phyloP scores from a whole-genome alignment of 176 grass and related monocot genomes.

The Microstegium vimineum region DNA sequence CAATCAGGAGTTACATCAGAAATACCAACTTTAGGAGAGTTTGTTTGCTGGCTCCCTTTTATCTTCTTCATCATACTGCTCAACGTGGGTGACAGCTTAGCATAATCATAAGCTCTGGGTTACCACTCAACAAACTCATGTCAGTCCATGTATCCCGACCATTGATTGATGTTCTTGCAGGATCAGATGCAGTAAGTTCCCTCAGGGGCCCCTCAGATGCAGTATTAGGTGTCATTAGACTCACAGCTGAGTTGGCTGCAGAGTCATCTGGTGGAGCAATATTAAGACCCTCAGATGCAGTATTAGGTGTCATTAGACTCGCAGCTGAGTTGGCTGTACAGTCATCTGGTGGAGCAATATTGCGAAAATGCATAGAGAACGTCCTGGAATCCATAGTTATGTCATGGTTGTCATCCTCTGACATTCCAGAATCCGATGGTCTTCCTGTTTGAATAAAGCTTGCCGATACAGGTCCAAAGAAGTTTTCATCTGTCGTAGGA shows the following conservation, averaged over 20 bases:
- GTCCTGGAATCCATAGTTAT: conserved; percentile 85
- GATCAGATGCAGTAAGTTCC: conserved; percentile 39
- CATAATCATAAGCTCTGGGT: conserved; percentile 41
- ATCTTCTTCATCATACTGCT: conserved; percentile 50
- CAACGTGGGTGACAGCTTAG: conserved; percentile 49
- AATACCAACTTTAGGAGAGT: conserved; percentile 17
- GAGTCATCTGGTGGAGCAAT: conserved; percentile 52
- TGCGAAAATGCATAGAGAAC: conserved; percentile 78
- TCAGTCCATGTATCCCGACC: conserved; percentile 33
- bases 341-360: conserved; percentile 52
- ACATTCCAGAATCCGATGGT: conserved; percentile 75
- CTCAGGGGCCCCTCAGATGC: conserved; percentile 9
- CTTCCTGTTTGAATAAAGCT: conserved; percentile 75
- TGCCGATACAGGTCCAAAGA: conserved; percentile 82
- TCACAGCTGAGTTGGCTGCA: conserved; percentile 56
- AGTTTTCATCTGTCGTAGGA: conserved; percentile 73
- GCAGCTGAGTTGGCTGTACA: conserved; percentile 53
- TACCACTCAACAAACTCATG: conserved; percentile 56
- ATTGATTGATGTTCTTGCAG: conserved; percentile 29
- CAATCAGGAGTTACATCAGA: conserved; percentile 18
- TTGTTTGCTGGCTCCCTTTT: conserved; percentile 23
- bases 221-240: conserved; percentile 42
- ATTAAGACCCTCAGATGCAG: too few relatives aligned
- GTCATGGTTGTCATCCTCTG: conserved; percentile 69
- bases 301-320: conserved; percentile 50